phyloP scores from a whole-genome alignment of 1,284 basidiomycete genomes.

The Leccinum fuscescens region DNA sequence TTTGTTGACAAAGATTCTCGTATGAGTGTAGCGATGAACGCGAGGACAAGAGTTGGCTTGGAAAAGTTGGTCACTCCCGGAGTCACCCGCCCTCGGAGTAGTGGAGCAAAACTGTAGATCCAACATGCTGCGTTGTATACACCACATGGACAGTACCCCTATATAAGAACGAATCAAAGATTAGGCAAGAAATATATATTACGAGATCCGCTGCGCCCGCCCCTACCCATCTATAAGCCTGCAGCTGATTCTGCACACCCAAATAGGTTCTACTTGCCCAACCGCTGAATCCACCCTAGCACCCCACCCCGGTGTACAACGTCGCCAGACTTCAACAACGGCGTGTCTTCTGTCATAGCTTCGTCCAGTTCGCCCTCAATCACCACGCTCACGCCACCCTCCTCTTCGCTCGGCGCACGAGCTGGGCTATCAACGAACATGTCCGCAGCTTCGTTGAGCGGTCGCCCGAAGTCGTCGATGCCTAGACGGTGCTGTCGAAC shows the following conservation, averaged over 20 bases:
- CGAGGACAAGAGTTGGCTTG: slow-evolving; percentile 14
- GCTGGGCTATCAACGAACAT: not conserved
- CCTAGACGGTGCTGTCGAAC: slow-evolving; percentile 69
- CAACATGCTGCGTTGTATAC: not conserved
- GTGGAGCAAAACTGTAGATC: slow-evolving; percentile 16
- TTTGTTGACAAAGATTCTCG: slow-evolving; percentile 62
- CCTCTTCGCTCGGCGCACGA: slow-evolving; percentile 12
- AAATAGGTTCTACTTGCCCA: slow-evolving; percentile 20
- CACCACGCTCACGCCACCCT: slow-evolving; percentile 17
- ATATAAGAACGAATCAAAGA: not conserved
- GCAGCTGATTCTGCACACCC: not conserved
- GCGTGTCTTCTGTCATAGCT: slow-evolving; percentile 21
- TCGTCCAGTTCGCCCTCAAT: slow-evolving; percentile 23
- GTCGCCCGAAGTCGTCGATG: slow-evolving; percentile 92
- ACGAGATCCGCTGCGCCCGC: not conserved
- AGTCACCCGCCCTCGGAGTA: not conserved
- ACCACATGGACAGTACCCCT: not conserved
- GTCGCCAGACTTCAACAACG: slow-evolving; percentile 26
- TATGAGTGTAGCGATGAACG: slow-evolving; percentile 48
- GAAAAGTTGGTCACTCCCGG: slow-evolving; percentile 7
- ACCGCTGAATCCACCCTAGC: slow-evolving; percentile 27
- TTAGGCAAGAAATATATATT: slow-evolving; percentile 2
- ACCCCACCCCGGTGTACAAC: slow-evolving; percentile 24
- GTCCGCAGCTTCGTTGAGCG: slow-evolving; percentile 36
- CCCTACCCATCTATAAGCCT: not conserved